These are phyloP conservation scores for Ophiocordyceps camponoti-leonardi DNA, from an alignment of 2,329 filamentous ascomycete species.

Conservation along the genomic window DNA sequence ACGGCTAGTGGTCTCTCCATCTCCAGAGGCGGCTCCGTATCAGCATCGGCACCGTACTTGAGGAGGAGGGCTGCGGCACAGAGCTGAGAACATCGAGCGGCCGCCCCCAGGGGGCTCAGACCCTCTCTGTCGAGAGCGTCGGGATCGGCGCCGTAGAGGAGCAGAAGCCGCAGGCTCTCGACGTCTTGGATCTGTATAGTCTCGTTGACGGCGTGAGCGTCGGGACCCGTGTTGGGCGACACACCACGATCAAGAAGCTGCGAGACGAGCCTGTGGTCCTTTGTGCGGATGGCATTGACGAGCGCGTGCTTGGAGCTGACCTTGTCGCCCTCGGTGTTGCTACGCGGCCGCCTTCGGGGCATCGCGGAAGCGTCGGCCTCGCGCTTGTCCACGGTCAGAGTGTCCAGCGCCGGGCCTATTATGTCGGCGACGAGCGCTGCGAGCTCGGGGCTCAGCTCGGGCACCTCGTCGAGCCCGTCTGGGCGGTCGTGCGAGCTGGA, in stretches of 20 bases:
- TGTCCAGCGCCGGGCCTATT: conserved; percentile 21
- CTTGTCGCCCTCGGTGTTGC: conserved; percentile 22
- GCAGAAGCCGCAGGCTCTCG: conserved; percentile 35
- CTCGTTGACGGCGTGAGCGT: conserved; percentile 32
- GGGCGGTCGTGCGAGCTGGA: conserved; percentile 9
- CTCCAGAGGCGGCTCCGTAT: conserved; percentile 29
- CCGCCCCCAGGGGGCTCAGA: conserved; percentile 31
- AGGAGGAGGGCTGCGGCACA: conserved; percentile 41
- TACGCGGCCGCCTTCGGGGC: conserved; percentile 33
- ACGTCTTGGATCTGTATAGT: conserved; percentile 31
- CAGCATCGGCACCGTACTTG: conserved; percentile 46
- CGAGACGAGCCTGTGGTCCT: conserved; percentile 37
- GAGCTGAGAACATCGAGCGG: conserved; percentile 33
- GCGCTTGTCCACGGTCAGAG: conserved; percentile 24
- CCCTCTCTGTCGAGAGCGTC: conserved; percentile 31
- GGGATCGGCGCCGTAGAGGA: conserved; percentile 40
- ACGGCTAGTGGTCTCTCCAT: conserved; percentile 36
- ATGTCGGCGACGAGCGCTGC: conserved; percentile 15
- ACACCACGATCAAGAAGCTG: conserved; percentile 41
- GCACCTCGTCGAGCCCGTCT: conserved; percentile 12
- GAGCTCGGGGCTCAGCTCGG: conserved; percentile 3
- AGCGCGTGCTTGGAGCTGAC: conserved; percentile 29
- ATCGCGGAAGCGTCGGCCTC: conserved; percentile 31
- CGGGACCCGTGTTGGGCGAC: conserved; percentile 27
- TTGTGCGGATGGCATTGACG: conserved; percentile 34